Base-by-base conservation (phyloP, 2,329 filamentous ascomycete species). In the Penicillium oxalicum region DNA sequence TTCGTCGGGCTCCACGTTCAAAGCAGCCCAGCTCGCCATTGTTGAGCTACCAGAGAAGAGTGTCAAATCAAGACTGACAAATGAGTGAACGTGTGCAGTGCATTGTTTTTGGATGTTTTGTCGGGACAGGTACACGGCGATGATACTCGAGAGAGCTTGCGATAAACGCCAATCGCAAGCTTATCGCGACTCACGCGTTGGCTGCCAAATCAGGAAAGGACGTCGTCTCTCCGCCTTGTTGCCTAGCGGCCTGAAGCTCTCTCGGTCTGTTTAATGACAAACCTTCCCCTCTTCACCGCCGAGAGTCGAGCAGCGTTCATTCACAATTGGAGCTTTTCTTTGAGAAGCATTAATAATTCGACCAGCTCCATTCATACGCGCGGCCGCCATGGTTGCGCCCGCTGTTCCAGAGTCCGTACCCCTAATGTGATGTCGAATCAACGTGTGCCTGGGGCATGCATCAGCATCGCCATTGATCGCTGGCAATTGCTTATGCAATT, bases 1-100 rank as follows among this genome's bases (percentile, higher is more conserved):
- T 63, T 94, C 88, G 71, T 96, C 93, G 8, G 88, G 87, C 70
- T 96, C 91, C 71, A 97, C 82, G 67, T 98, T 98, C 69, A 96
- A 83, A 45, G 91, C 88, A 62, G 86, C 83, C 73, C 94, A 97
- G 61, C 82, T 78, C 34, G 75, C 70, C 75, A 77, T 77, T 51
- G 39, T 64, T 38, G 47, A 55, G 54, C 44, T 58, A 44, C 49
- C 44, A 50, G 45, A 24, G 47, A 18, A 18, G 18, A 18, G 18
- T 18, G 18, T 18, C 18, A 18, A 18, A 18, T 18, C 18, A 18
- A 18, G 18, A 18, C 18, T 18, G 18, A 18, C 18, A 18, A 36
- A 41, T 36, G 24, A 44, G 6, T 18, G 28, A 18, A 18, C 18
- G 18, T 18, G 18, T 18, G 18, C 18, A 18, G 18, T 18, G 18